Evolutionary conservation across 2,329 filamentous ascomycete species (phyloP).

Genomic region (Rhytidhysteron rufulum): DNA sequence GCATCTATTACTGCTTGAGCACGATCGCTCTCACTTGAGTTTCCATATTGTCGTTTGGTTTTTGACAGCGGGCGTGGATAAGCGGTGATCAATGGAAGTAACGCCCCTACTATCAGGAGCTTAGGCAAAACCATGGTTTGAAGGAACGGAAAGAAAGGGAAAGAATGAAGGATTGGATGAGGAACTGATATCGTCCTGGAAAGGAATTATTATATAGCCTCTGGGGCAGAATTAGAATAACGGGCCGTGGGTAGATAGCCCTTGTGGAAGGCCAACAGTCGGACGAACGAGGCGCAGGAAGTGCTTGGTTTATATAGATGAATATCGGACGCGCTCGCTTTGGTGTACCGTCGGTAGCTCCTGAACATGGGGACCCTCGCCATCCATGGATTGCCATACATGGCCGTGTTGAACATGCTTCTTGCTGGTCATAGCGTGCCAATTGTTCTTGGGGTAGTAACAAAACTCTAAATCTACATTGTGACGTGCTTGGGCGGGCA

Average conservation of each 20-base stretch:
- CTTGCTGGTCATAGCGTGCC: too few species aligned
- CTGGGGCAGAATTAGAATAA: neutral
- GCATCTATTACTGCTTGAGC: conserved; percentile 31
- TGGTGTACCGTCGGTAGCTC: neutral
- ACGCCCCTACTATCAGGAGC: neutral
- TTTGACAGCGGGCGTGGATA: neutral
- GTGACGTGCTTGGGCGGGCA: too few species aligned
- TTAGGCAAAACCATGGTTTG: neutral
- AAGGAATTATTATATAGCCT: neutral
- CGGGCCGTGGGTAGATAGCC: neutral
- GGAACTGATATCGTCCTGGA: neutral
- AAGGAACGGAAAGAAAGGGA: conserved; percentile 1
- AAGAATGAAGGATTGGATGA: neutral
- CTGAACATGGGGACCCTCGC: neutral
- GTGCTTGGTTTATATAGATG: neutral
- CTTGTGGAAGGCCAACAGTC: neutral
- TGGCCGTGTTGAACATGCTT: too few species aligned
- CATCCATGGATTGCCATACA: too few species aligned
- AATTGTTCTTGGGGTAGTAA: too few species aligned
- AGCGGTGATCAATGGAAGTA: neutral
- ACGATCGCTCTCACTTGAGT: conserved; percentile 8
- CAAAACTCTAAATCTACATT: too few species aligned
- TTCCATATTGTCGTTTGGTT: neutral
- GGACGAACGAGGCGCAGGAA: neutral
- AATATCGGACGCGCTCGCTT: neutral